phyloP scores from a whole-genome alignment of 2,329 filamentous ascomycete genomes.

The Trichoderma oligosporum region DNA sequence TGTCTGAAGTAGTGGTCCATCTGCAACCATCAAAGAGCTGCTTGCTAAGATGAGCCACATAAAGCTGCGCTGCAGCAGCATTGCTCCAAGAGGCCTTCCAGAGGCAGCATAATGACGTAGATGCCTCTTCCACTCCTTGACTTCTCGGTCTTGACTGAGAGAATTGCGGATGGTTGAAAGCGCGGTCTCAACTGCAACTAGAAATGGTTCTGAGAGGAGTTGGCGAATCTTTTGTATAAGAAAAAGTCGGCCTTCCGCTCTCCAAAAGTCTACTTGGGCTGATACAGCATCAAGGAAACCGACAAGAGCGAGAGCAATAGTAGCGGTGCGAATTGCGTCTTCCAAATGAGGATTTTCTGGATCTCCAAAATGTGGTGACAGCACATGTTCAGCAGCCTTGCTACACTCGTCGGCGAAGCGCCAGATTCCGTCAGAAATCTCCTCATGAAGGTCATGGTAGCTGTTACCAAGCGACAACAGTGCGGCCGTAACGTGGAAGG shows the following conservation, averaged over 20 bases:
- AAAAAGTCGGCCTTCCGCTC: constrained; percentile 64
- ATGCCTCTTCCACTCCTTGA: constrained; percentile 85
- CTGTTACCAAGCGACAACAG: constrained; percentile 75
- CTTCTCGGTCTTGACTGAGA: constrained; percentile 57
- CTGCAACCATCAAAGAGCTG: constrained; percentile 68
- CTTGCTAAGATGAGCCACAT: constrained; percentile 78
- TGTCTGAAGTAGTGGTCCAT: constrained; percentile 55
- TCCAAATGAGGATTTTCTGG: constrained; percentile 58
- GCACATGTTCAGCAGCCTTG: constrained; percentile 54
- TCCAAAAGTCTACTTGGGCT: constrained; percentile 77
- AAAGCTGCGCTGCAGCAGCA: constrained; percentile 85
- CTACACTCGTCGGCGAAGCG: constrained; percentile 70
- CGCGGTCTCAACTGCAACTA: constrained; percentile 82
- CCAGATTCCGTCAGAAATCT: constrained; percentile 63
- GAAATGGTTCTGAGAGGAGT: constrained; percentile 77
- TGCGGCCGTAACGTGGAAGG: constrained; percentile 73
- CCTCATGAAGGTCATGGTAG: constrained; percentile 64
- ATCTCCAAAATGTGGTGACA: constrained; percentile 51
- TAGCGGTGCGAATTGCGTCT: constrained; percentile 66
- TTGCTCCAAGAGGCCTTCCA: constrained; percentile 80
- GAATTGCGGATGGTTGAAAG: constrained; percentile 87
- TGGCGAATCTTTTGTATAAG: constrained; percentile 68
- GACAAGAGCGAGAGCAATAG: constrained; percentile 77
- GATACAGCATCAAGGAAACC: constrained; percentile 85
- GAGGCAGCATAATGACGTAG: constrained; percentile 75